Evolutionary conservation across 345 rosid species (phyloP).

Genomic region (Anastatica hierochuntica): DNA sequence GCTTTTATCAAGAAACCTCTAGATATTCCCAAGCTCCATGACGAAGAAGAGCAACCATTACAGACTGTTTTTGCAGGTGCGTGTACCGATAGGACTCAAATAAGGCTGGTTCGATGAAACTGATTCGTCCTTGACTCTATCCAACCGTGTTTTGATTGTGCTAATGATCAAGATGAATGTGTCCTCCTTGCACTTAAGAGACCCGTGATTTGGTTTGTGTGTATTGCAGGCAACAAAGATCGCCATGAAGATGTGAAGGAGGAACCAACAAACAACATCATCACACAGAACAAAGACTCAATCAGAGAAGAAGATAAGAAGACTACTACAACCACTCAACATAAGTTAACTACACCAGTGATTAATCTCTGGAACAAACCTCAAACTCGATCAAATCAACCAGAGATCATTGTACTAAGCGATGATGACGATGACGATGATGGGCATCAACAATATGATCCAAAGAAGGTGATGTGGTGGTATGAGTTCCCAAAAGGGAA

Average conservation of each 20-base stretch:
- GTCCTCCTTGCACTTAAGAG: no score
- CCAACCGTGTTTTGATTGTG: no score
- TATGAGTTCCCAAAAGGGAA: slow-evolving; percentile 46
- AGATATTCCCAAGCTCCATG: background rate
- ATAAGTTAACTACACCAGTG: no score
- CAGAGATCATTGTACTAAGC: slow-evolving; percentile 40
- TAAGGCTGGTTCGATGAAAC: no score
- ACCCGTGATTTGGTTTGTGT: no score
- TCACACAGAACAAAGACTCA: slow-evolving; percentile 1
- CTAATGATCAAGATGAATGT: background rate
- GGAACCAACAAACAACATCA: background rate
- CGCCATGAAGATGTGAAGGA: background rate
- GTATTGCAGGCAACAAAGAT: slow-evolving; percentile 10
- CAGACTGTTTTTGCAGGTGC: slow-evolving; percentile 24
- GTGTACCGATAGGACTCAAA: no score
- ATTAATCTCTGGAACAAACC: background rate
- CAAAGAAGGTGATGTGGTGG: slow-evolving; percentile 35
- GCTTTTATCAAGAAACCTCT: background rate
- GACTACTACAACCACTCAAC: no score
- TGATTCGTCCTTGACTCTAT: no score
- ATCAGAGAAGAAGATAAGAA: background rate
- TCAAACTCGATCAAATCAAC: slow-evolving; percentile 1
- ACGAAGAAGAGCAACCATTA: slow-evolving; percentile 15
- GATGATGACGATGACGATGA: slow-evolving; percentile 33
- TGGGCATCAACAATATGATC: slow-evolving; percentile 6